Conservation (phyloP, 257 asterid genomes). For the Fraxinus americana region DNA sequence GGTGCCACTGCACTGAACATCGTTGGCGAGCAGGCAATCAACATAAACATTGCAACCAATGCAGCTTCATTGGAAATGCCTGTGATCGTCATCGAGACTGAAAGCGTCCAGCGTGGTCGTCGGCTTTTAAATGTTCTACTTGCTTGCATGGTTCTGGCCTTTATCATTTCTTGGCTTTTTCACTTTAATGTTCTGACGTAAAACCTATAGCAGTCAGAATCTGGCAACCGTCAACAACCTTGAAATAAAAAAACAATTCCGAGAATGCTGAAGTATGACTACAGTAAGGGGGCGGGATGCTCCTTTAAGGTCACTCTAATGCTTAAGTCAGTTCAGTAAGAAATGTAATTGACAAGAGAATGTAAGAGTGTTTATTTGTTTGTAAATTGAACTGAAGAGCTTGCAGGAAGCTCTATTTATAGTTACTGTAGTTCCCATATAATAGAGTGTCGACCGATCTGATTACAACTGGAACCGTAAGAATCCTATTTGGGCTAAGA, state of each 20-base stretch:
- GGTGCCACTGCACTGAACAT: conserved; percentile 46
- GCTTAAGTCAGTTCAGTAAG: not conserved
- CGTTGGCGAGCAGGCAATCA: conserved; percentile 42
- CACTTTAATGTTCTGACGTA: conserved; percentile 46
- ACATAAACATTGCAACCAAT: conserved; percentile 23
- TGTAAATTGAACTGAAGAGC: not conserved
- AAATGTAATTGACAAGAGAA: not conserved
- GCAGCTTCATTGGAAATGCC: conserved; percentile 31
- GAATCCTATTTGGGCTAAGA: too few relatives aligned
- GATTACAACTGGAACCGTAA: not conserved
- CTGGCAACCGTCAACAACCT: too few relatives aligned
- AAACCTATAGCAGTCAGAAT: conserved; percentile 2
- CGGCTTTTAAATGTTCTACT: conserved; percentile 52
- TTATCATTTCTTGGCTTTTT: conserved; percentile 55
- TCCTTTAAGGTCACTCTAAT: not conserved
- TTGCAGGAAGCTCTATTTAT: not conserved
- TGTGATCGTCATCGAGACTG: conserved; percentile 30
- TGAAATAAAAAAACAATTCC: not conserved
- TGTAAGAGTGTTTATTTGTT: not conserved
- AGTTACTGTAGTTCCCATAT: not conserved
- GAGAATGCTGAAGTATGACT: not conserved
- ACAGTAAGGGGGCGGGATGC: not conserved
- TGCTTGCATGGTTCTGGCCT: conserved; percentile 55
- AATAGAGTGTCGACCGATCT: not conserved
- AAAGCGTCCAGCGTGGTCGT: conserved; percentile 41